These are phyloP conservation scores for Cutaneotrichosporon mucoides DNA, from an alignment of 1,284 basidiomycete species.

Conservation along the genomic window DNA sequence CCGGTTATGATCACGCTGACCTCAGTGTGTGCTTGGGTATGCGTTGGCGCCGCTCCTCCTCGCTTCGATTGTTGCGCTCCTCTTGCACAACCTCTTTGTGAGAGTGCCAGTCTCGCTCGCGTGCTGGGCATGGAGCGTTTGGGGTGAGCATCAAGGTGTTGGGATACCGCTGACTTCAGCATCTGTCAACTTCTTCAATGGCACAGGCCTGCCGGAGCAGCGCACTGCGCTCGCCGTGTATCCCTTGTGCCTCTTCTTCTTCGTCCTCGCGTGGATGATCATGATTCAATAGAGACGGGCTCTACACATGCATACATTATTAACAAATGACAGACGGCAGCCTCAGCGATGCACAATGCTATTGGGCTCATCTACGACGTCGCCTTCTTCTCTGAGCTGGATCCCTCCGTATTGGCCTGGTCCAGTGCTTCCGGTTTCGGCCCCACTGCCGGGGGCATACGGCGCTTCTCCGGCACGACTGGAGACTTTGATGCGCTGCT, in stretches of 20 bases:
- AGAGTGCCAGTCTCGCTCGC: constrained; percentile 75
- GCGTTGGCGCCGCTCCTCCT: constrained; percentile 85
- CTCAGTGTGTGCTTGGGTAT: constrained; percentile 73
- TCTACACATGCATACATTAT: neutral
- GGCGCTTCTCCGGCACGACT: too few species aligned
- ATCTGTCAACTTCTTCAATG: constrained; percentile 87
- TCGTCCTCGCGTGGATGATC: constrained; percentile 82
- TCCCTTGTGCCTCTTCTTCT: constrained; percentile 64
- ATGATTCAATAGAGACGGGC: constrained; percentile 62
- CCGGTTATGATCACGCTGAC: too few species aligned
- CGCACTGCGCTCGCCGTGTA: constrained; percentile 87
- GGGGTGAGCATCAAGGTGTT: constrained; percentile 47
- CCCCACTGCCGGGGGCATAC: too few species aligned
- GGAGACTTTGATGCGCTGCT: too few species aligned
- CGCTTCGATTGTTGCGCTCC: constrained; percentile 78
- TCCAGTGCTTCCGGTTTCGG: too few species aligned
- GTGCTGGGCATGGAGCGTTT: constrained; percentile 91
- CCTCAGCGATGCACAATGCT: too few species aligned
- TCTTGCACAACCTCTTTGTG: constrained; percentile 78
- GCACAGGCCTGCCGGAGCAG: constrained; percentile 83
- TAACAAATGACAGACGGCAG: too few species aligned
- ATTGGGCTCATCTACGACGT: too few species aligned
- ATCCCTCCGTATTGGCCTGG: too few species aligned
- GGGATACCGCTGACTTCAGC: constrained; percentile 48
- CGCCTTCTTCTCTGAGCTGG: too few species aligned